Percentiles rank a stretch among this genome's conserved stretches.
phyloP scores from a whole-genome alignment of 331 rosid species.

The Pyracantha coccinea region DNA sequence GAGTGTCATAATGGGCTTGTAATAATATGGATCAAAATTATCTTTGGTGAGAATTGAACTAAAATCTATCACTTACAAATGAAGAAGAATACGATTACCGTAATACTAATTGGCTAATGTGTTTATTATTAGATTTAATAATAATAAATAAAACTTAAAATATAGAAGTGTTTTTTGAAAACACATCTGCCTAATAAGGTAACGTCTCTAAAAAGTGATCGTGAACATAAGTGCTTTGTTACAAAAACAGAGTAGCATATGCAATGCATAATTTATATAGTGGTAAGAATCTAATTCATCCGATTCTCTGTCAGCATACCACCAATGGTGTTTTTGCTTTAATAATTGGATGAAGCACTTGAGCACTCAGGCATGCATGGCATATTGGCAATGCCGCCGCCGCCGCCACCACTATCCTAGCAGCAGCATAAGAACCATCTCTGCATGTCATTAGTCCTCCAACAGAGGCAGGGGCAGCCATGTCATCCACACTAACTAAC shows the following conservation, averaged over 20 bases:
- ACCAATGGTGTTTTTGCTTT: not conserved
- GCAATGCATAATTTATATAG: not conserved
- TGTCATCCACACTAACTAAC: not conserved
- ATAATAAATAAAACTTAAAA: too few species aligned
- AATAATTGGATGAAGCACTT: not conserved
- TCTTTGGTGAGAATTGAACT: too few species aligned
- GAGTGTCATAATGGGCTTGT: too few species aligned
- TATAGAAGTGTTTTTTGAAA: not conserved
- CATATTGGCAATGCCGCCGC: not conserved
- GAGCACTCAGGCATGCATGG: not conserved
- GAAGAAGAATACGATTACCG: too few species aligned
- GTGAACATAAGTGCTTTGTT: not conserved
- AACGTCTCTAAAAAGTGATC: too few species aligned
- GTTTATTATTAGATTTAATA: too few species aligned
- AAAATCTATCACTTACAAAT: too few species aligned
- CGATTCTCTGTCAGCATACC: not conserved
- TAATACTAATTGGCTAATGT: too few species aligned
- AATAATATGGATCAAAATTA: too few species aligned
- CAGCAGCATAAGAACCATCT: not conserved
- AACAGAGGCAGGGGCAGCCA: not conserved
- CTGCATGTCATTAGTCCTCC: not conserved
- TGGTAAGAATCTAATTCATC: not conserved
- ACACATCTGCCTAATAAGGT: too few species aligned
- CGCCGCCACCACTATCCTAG: not conserved
- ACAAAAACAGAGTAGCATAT: not conserved